Evolutionary conservation across 2,329 filamentous ascomycete species (phyloP), one percentile per base, ranked within the genome.

Genomic region (Cyanodermella asteris): DNA sequence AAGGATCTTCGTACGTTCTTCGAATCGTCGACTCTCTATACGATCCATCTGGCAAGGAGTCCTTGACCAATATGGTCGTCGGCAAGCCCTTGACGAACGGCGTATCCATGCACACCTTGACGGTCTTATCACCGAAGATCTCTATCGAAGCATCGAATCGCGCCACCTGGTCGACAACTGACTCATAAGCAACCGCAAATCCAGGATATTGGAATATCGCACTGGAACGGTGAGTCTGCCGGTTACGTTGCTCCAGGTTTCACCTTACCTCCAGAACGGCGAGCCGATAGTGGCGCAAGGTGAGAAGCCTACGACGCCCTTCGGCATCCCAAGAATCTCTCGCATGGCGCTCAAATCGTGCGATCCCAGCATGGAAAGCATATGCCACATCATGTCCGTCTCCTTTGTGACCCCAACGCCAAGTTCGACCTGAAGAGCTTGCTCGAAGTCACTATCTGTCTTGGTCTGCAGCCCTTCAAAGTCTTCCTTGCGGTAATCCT

Each of bases 121-220:
- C 56, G 0, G 54, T 56, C 43, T 70, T 71, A 10, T 47, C 38
- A 0, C 55, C 55, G 32, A 64, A 70, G 0, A 71, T 46, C 5
- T 44, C 42, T 4, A 49, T 17, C 33, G 45, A 42, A 1, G 45
- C 43, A 27, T 49, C 46, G 6, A 44, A 45, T 2, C 45, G 31
- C 0, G 63, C 59, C 1, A 72, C 52, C 1, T 40, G 36, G 32
- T 61, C 54, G 13, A 67, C 46, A 0, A 65, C 64, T 0, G 54
- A 56, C 32, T 72, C 65, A 33, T 68, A 72, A 0, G 54, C 50
- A 3, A 66, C 51, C 0, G 58, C 46, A 29, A 66, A 71, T 1
- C 17, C 27, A 2, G 31, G 40, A 16, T 47, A 49, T 22, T 45
- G 42, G 23, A 49, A 43, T 4, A 47, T 38, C 2, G 43, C 44